Conservation (phyloP, 2,329 filamentous ascomycete genomes). For the Waltergamsia citrina region DNA sequence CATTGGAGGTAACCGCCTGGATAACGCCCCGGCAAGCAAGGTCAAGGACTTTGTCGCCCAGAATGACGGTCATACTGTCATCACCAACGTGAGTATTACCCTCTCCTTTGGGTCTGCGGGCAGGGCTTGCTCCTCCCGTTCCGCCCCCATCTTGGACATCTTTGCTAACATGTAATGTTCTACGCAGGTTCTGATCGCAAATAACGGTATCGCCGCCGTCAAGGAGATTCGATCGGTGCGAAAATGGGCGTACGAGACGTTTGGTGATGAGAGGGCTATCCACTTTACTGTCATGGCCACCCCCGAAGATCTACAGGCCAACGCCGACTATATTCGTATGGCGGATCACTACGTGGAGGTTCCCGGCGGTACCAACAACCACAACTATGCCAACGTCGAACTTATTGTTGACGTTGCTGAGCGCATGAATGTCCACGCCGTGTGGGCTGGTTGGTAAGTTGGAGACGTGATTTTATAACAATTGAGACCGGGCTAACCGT, state of each 20-base stretch:
- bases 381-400: constrained; percentile 99
- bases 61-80: constrained; percentile 92
- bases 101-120: background rate
- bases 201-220: constrained; percentile 98
- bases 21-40: constrained; percentile 70
- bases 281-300: constrained; percentile 99
- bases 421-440: constrained; percentile 95
- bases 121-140: background rate
- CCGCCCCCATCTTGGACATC: background rate
- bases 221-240: constrained; percentile 98
- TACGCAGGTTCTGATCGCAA: constrained; percentile 85
- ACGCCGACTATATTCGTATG: constrained; percentile 99
- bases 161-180: background rate
- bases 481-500: too few species aligned
- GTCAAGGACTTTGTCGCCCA: constrained; percentile 94
- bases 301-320: constrained; percentile 92
- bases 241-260: constrained; percentile 99
- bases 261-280: constrained; percentile 95
- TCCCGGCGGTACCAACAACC: constrained; percentile 97
- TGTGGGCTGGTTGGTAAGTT: constrained; percentile 96
- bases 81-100: constrained; percentile 71
- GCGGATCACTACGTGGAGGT: constrained; percentile 99
- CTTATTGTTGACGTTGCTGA: constrained; percentile 98
- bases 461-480: too few species aligned
- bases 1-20: constrained; percentile 86